These are phyloP conservation scores for Talaromyces borbonicus DNA, from an alignment of 495 filamentous ascomycete species.

Conservation along the genomic window DNA sequence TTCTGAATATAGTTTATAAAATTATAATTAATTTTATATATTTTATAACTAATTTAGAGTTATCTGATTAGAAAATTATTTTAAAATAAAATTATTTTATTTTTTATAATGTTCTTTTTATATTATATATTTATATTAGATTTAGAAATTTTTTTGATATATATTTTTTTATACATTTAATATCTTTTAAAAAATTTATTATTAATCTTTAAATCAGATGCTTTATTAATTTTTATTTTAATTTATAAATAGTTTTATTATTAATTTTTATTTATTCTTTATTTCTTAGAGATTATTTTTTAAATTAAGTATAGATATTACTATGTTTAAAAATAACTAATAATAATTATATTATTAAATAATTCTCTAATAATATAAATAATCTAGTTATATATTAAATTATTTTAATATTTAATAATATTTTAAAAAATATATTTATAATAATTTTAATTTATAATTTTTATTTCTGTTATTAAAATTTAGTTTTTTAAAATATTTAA, in stretches of 20 bases:
- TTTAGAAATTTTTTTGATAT: background rate
- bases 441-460: background rate
- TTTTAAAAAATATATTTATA: background rate
- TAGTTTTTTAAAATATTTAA: constrained; percentile 1
- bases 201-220: constrained; percentile 1
- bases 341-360: background rate
- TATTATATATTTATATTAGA: constrained; percentile 1
- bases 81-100: background rate
- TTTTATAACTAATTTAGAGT: constrained; percentile 6
- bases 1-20: constrained; percentile 6
- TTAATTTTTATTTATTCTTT: constrained; percentile 4
- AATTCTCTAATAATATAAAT: constrained; percentile 4
- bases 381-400: background rate
- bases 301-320: constrained; percentile 1
- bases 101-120: background rate
- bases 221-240: background rate
- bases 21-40: constrained; percentile 9
- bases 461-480: constrained; percentile 4
- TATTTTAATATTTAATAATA: constrained; percentile 2
- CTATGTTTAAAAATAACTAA: background rate
- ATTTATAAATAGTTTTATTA: background rate
- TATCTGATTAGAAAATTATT: background rate
- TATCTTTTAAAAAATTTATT: background rate
- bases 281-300: background rate
- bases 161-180: constrained; percentile 2